Conservation (phyloP, 805 yeast genomes). For the Komagataella populi region DNA sequence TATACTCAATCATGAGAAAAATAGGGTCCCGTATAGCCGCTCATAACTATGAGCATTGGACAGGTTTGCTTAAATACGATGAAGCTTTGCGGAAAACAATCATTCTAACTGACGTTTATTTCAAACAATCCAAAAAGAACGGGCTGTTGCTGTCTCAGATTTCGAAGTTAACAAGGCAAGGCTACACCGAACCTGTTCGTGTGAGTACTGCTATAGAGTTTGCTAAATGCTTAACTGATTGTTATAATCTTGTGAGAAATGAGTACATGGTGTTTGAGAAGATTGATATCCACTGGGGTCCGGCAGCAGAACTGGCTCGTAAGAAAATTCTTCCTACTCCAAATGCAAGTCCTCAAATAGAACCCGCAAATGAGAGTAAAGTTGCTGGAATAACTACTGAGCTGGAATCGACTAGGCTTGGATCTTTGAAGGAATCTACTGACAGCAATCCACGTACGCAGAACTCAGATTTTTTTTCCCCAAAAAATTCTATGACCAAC, state of each 20-base stretch:
- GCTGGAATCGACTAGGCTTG: background rate
- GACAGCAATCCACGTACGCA: background rate
- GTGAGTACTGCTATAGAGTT: constrained; percentile 24
- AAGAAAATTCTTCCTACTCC: background rate
- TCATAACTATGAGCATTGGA: constrained; percentile 17
- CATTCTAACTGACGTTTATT: constrained; percentile 10
- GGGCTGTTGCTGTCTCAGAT: constrained; percentile 33
- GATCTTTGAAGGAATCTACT: background rate
- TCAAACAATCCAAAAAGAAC: constrained; percentile 31
- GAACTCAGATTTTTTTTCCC: background rate
- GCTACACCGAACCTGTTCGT: constrained; percentile 19
- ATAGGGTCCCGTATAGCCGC: constrained; percentile 32
- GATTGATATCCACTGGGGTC: constrained; percentile 2
- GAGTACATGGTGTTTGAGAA: constrained; percentile 5
- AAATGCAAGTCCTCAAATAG: background rate
- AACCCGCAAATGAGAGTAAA: background rate
- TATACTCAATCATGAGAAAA: constrained; percentile 30
- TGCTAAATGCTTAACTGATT: constrained; percentile 27
- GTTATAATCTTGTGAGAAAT: constrained; percentile 11
- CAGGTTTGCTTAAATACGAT: constrained; percentile 22
- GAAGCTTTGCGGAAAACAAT: constrained; percentile 13
- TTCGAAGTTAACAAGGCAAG: constrained; percentile 29
- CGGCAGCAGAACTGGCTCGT: background rate
- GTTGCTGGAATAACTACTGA: background rate
- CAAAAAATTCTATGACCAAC: constrained; percentile 4